Evolutionary conservation across 176 grass and related monocot species (phyloP), one percentile per base, ranked within the genome.

Genomic region (Zoysia pacifica): DNA sequence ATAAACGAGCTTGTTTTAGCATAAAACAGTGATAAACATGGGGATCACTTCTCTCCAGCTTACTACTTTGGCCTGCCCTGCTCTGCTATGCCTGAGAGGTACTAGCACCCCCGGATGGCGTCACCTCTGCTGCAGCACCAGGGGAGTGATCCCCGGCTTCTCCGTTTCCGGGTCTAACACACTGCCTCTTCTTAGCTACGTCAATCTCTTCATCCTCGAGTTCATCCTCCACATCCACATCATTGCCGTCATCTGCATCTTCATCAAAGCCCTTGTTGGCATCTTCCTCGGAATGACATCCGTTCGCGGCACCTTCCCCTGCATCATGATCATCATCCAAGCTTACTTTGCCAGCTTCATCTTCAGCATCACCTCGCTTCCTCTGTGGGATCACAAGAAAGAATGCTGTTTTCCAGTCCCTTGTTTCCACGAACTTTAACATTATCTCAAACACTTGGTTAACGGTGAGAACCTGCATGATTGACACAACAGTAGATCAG

Each of bases 361-460:
- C 69, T 75, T 91, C 83, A 62, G 18, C 76, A 35, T 87, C 83
- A 69, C 86, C 88, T 42, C 84, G 75, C 82, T 97, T 93, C 69
- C 93, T 97, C 16, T 83, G 93, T 47, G 93, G 93, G 74, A 97
- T 97, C 60, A 86, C 90, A 77, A 93, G 86, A 81, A 95, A 93
- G 85, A 98, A 98, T 61, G 96, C 90, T 8, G 88, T 87, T 83
- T 93, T 98, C 96, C 92, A 95, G 51, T 94, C 96, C 82, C 48
- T 93, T 79, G 92, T 91, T 89, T 98, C 96, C 60, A 89, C 74
- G 68, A 93, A 98, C 82, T 95, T 94, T 5, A 95, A 85, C 81
- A 98, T 87, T 89, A 98, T 98, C 81, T 98, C 96, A 16, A 91
- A 94, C 12, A 95, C 96, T 86, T 95, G 96, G 63, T 98, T 98